phyloP scores from a whole-genome alignment of 2,329 filamentous ascomycete species.

The Zasmidium cellare region DNA sequence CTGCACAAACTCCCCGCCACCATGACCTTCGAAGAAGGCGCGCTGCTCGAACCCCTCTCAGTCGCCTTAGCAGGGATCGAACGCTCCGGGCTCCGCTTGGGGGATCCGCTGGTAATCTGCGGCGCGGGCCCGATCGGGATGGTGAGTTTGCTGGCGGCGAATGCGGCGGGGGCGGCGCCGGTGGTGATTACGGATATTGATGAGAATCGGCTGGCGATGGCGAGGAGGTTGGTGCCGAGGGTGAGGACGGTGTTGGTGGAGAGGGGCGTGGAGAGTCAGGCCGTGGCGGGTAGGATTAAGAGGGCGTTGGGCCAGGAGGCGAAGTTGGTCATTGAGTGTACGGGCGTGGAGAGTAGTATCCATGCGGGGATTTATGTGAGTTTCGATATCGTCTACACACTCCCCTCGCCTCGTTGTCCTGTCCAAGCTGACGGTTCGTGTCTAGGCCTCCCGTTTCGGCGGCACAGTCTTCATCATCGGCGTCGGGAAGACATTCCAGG shows the following conservation, averaged over 20 bases:
- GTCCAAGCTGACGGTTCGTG: constrained; percentile 3
- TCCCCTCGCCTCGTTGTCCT: background rate
- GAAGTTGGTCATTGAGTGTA: constrained; percentile 38
- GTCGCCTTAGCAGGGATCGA: constrained; percentile 49
- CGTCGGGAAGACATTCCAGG: constrained; percentile 36
- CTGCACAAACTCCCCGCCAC: constrained; percentile 39
- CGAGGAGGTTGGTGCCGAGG: constrained; percentile 38
- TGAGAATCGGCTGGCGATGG: constrained; percentile 40
- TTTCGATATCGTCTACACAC: too few species aligned
- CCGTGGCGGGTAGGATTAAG: constrained; percentile 37
- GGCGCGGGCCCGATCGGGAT: constrained; percentile 41
- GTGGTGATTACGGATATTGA: constrained; percentile 49
- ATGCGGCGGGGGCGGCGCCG: constrained; percentile 45
- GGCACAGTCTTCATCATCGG: constrained; percentile 41
- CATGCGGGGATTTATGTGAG: constrained; percentile 35
- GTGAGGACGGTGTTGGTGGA: constrained; percentile 39
- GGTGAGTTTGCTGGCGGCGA: constrained; percentile 43
- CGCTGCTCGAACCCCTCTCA: constrained; percentile 50
- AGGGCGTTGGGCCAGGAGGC: constrained; percentile 35
- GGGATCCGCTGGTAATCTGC: constrained; percentile 40
- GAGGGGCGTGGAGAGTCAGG: constrained; percentile 38
- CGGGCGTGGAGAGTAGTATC: constrained; percentile 36
- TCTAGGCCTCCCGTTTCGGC: constrained; percentile 35
- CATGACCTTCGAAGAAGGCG: constrained; percentile 44
- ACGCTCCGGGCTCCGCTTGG: constrained; percentile 40